Evolutionary conservation across 805 yeast species (phyloP).

Genomic region (Metschnikowia continentalis): DNA sequence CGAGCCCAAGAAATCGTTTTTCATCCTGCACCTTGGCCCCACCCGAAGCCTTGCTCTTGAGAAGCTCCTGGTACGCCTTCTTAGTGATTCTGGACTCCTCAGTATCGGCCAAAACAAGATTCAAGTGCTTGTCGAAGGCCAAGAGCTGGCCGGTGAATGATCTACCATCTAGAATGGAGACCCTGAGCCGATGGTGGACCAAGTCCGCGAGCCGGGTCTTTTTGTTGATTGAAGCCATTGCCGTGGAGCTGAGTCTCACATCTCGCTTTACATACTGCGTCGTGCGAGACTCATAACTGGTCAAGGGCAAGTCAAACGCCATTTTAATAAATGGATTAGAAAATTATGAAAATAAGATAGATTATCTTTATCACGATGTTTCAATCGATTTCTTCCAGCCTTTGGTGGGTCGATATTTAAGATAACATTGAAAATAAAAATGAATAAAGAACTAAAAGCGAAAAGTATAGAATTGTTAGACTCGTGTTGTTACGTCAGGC

Average conservation of each 20-base stretch:
- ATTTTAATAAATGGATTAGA: too few relatives aligned
- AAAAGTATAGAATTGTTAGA: too few relatives aligned
- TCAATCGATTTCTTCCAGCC: too few relatives aligned
- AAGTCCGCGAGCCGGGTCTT: constrained; percentile 57
- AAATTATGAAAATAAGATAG: too few relatives aligned
- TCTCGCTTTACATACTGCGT: background rate
- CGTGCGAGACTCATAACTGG: background rate
- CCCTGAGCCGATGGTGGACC: constrained; percentile 67
- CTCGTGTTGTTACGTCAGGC: too few relatives aligned
- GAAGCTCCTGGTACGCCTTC: constrained; percentile 43
- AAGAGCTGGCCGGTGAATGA: constrained; percentile 74
- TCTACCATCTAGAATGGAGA: constrained; percentile 73
- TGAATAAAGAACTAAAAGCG: too few relatives aligned
- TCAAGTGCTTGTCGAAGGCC: constrained; percentile 88
- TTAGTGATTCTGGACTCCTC: constrained; percentile 78
- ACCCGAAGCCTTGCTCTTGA: constrained; percentile 21
- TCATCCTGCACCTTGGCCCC: constrained; percentile 49
- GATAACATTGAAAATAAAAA: too few relatives aligned
- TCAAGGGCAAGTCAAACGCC: too few relatives aligned
- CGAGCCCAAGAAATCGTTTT: constrained; percentile 73
- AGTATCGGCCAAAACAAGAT: constrained; percentile 76
- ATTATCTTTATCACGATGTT: too few relatives aligned
- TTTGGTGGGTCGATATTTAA: too few relatives aligned
- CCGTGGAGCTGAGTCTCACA: background rate
- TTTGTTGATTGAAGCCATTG: constrained; percentile 23